Conservation (phyloP, 192 early-diverging fungal species). For the Rhizophagus prolifer region DNA sequence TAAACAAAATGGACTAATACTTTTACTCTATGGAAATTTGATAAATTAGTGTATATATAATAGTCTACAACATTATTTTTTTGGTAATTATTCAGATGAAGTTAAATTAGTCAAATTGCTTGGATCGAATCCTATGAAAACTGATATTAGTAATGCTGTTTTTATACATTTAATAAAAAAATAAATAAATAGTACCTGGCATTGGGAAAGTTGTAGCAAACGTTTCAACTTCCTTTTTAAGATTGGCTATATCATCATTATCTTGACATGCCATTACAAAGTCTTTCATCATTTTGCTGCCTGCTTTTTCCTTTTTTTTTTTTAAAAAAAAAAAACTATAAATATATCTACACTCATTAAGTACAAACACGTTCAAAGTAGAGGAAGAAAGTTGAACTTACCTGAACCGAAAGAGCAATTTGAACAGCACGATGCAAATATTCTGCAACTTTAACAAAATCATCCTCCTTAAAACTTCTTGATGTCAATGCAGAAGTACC, state of each 20-base stretch:
- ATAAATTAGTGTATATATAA: no score
- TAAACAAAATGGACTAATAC: no score
- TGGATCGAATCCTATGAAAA: slow-evolving; percentile 13
- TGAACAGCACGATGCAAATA: slow-evolving; percentile 93
- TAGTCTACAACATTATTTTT: no score
- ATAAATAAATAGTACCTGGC: slow-evolving; percentile 66
- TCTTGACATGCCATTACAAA: slow-evolving; percentile 83
- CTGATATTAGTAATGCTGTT: not conserved
- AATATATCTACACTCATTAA: not conserved
- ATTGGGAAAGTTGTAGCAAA: slow-evolving; percentile 96
- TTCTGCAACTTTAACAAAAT: slow-evolving; percentile 95
- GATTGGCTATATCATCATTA: slow-evolving; percentile 74
- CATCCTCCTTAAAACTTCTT: slow-evolving; percentile 93
- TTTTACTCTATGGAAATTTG: no score
- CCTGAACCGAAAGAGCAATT: slow-evolving; percentile 86
- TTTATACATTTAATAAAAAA: not conserved
- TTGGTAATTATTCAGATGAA: not conserved
- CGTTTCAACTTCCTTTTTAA: slow-evolving; percentile 85
- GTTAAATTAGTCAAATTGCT: not conserved
- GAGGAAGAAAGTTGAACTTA: not conserved
- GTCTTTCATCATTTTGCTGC: slow-evolving; percentile 96
- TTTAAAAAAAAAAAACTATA: not conserved
- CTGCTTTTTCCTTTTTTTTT: slow-evolving; percentile 52
- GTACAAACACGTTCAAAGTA: not conserved
- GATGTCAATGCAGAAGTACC: slow-evolving; percentile 96